phyloP scores from a whole-genome alignment of 192 early-diverging fungal genomes.

The Linnemannia hyalina region DNA sequence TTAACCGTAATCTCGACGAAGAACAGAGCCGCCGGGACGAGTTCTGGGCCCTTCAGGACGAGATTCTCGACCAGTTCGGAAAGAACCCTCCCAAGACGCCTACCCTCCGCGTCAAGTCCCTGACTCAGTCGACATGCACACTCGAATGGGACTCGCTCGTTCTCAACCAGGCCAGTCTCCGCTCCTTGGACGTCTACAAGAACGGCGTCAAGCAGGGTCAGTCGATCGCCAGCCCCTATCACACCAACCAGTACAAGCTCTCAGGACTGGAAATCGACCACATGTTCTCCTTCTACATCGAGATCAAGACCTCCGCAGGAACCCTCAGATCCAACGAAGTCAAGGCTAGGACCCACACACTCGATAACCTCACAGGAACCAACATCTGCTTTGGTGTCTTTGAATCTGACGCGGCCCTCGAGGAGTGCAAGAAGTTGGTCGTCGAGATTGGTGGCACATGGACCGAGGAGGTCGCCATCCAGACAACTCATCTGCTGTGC shows the following conservation, averaged over 20 bases:
- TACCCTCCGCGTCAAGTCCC: slow-evolving; percentile 78
- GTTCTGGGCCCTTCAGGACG: slow-evolving; percentile 89
- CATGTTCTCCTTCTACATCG: slow-evolving; percentile 91
- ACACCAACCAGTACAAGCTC: slow-evolving; percentile 77
- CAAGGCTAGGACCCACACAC: slow-evolving; percentile 84
- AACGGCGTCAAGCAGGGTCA: slow-evolving; percentile 87
- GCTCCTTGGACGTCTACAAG: slow-evolving; percentile 91
- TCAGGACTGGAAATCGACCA: slow-evolving; percentile 92
- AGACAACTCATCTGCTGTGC: slow-evolving; percentile 94
- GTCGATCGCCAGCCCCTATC: slow-evolving; percentile 57
- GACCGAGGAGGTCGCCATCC: slow-evolving; percentile 85
- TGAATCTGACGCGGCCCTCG: slow-evolving; percentile 69
- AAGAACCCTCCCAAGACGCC: slow-evolving; percentile 84
- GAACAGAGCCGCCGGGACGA: slow-evolving; percentile 77
- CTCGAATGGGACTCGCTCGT: slow-evolving; percentile 94
- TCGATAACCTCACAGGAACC: slow-evolving; percentile 99
- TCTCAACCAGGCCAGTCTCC: slow-evolving; percentile 84
- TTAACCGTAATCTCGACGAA: slow-evolving; percentile 93
- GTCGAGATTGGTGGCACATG: slow-evolving; percentile 89
- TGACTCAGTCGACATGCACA: slow-evolving; percentile 88
- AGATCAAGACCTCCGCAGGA: slow-evolving; percentile 94
- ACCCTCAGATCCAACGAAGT: slow-evolving; percentile 82
- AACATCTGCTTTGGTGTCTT: slow-evolving; percentile 95
- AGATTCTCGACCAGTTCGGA: slow-evolving; percentile 86
- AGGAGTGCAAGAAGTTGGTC: slow-evolving; percentile 80